Base-by-base conservation (phyloP, 23 red algal genomes). In the Chondrus crispus region DNA sequence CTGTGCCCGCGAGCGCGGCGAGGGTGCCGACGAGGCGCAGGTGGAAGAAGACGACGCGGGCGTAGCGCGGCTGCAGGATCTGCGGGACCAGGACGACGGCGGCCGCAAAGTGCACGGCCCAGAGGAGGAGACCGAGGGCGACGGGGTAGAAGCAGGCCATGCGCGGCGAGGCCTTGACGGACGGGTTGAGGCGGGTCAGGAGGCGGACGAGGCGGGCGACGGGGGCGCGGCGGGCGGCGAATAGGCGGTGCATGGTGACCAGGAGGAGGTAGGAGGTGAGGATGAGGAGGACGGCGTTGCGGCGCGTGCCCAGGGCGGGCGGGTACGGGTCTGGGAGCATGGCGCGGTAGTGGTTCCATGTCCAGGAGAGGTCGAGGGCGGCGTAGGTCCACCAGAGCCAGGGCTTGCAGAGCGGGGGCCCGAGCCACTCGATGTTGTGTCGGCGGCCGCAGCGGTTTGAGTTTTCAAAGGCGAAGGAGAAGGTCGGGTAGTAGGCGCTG, bases 321-420 rank as follows among this genome's bases (percentile, higher is more conserved):
- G 92, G 85, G 47, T 71, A 60, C 42, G 88, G 84, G 53, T 87
- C 58, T 10, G 51, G 4, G n/a, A 98, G 75, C 74, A 82, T 47
- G 35, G 36, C 77, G 7, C 96, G 96, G 64, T 88, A 88, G 48
- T 80, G 35, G 33, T 95, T 57, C 96, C 96, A 98, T 6, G 38
- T 80, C 91, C 91, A 98, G 35, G 82, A 93, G 12, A 95, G 88
- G 69, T 95, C 91, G 52, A 95, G 82, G 49, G 88, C 51, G 30
- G 80, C 38, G 62, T 98, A 98, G 33, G 87, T 94, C 77, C 87
- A 98, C 96, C 96, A 98, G 22, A 91, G 82, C 96, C 96, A 98
- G 8, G 96, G 96, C 75, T 98, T 98, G 68, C 88, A 82, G 8
- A 90, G 55, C 0, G 96, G 96, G 22, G 88, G 84, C 12, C 96